Conservation (phyloP, 2,329 filamentous ascomycete genomes). For the Stagonosporopsis rhizophila region DNA sequence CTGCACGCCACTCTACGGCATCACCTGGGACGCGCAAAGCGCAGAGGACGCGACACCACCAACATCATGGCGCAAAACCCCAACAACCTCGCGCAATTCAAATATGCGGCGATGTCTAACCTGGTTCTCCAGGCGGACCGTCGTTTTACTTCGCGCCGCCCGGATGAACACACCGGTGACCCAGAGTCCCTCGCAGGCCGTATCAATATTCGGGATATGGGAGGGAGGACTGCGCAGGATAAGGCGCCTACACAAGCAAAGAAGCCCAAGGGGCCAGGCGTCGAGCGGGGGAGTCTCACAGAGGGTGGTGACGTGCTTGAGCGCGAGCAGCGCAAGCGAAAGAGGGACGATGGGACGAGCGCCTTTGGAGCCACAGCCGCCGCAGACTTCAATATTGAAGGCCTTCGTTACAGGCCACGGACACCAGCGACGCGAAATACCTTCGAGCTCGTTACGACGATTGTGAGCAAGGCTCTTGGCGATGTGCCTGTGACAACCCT, state of each 20-base stretch:
- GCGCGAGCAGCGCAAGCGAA: slow-evolving; percentile 85
- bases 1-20: slow-evolving; percentile 4
- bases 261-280: slow-evolving; percentile 70
- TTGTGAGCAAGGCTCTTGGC: slow-evolving; percentile 85
- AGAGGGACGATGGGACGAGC: slow-evolving; percentile 71
- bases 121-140: slow-evolving; percentile 99
- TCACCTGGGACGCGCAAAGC: slow-evolving; percentile 27
- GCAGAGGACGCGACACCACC: slow-evolving; percentile 27
- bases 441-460: slow-evolving; percentile 91
- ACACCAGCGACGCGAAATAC: slow-evolving; percentile 91
- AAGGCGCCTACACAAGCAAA: slow-evolving; percentile 78
- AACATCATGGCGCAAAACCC: slow-evolving; percentile 37
- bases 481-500: slow-evolving; percentile 93
- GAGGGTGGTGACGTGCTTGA: slow-evolving; percentile 86
- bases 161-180: slow-evolving; percentile 94
- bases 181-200: slow-evolving; percentile 96
- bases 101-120: slow-evolving; percentile 99
- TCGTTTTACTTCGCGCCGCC: slow-evolving; percentile 89
- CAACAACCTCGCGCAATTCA: slow-evolving; percentile 90
- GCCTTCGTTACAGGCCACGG: slow-evolving; percentile 87
- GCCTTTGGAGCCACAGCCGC: slow-evolving; percentile 76
- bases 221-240: slow-evolving; percentile 80
- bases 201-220: slow-evolving; percentile 95
- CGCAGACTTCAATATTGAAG: slow-evolving; percentile 83
- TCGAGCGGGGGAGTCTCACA: slow-evolving; percentile 76